Evolutionary conservation across 75 land plant genomes (phyloP).

Genomic region (Chamaecyparis obtusa): DNA sequence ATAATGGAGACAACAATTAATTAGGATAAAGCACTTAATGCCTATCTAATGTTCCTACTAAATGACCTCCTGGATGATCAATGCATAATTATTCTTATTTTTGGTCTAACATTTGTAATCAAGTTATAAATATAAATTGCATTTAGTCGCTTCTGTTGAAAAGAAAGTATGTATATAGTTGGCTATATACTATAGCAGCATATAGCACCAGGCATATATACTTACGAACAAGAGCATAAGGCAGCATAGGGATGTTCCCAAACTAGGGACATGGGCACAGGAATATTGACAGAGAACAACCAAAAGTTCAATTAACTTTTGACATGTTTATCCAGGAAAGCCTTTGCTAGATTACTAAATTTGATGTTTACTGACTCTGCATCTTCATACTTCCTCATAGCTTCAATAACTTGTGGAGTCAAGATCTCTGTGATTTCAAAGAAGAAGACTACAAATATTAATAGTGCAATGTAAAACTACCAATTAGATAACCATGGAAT

Average conservation of each 20-base stretch:
- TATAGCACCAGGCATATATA: too few relatives aligned
- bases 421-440: constrained; percentile 49
- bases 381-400: constrained; percentile 59
- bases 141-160: too few relatives aligned
- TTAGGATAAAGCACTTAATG: too few relatives aligned
- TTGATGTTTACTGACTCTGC: constrained; percentile 45
- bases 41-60: too few relatives aligned
- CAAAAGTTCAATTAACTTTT: background rate
- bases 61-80: too few relatives aligned
- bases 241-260: background rate
- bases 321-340: constrained; percentile 78
- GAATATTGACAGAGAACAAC: background rate
- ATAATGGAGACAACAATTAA: too few relatives aligned
- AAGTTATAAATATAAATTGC: too few relatives aligned
- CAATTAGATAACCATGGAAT: background rate
- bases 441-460: background rate
- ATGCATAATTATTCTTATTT: too few relatives aligned
- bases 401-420: constrained; percentile 71
- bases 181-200: too few relatives aligned
- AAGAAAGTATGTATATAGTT: too few relatives aligned
- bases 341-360: constrained; percentile 83
- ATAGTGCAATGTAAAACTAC: background rate
- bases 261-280: background rate
- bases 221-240: too few relatives aligned
- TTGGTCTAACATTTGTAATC: background rate